phyloP scores from a whole-genome alignment of 441 rosid genomes.

The Aleurites moluccanus region DNA sequence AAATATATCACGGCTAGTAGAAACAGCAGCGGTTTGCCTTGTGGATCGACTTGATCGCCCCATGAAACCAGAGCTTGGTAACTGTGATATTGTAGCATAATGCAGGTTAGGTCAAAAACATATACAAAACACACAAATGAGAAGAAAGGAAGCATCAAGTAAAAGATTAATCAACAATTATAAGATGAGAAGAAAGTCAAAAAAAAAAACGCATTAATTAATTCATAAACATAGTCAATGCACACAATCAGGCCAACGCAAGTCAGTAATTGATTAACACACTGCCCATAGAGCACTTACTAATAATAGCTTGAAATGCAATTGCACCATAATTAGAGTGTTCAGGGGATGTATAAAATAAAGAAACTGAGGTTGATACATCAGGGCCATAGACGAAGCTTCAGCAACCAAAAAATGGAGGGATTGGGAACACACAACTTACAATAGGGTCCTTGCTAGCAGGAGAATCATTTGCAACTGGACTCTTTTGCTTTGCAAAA shows the following conservation, averaged over 20 bases:
- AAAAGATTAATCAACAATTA: not conserved
- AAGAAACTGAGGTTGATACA: too few species aligned
- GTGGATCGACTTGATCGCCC: conserved; percentile 57
- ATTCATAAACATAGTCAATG: not conserved
- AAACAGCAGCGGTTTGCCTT: conserved; percentile 50
- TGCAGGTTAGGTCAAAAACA: conserved; percentile 4
- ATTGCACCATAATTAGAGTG: too few species aligned
- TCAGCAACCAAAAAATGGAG: not conserved
- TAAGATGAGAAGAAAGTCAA: not conserved
- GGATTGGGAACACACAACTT: conserved; percentile 13
- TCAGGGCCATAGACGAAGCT: not conserved
- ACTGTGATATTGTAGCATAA: conserved; percentile 30
- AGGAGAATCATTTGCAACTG: conserved; percentile 66
- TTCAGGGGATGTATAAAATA: too few species aligned
- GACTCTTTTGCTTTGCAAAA: conserved; percentile 69
- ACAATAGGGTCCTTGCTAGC: conserved; percentile 63
- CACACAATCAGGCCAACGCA: not conserved
- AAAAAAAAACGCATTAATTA: not conserved
- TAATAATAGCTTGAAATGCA: too few species aligned
- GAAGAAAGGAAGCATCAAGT: too few species aligned
- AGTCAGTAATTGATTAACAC: not conserved
- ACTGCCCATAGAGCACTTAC: too few species aligned
- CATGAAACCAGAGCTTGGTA: conserved; percentile 39
- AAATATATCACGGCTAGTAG: conserved; percentile 44
- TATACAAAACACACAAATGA: not conserved